phyloP scores from a whole-genome alignment of 2,329 filamentous ascomycete genomes.

The Exophiala lecanii-corni region DNA sequence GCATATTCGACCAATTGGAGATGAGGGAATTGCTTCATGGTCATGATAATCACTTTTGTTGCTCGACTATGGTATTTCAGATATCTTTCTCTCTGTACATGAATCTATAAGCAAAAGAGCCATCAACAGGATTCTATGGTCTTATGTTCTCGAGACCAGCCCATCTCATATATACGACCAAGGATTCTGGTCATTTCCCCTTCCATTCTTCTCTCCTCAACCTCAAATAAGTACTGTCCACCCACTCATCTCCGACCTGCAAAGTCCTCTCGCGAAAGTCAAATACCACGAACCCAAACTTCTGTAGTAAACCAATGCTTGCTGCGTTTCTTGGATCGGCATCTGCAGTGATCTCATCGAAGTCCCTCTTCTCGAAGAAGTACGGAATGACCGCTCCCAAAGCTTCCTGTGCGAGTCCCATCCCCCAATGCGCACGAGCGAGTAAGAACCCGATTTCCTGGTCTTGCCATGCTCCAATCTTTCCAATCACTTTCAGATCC shows the following conservation, averaged over 20 bases:
- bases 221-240: slow-evolving; percentile 19
- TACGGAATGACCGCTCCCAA: slow-evolving; percentile 11
- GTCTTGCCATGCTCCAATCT: slow-evolving; percentile 17
- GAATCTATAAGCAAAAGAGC: too few species aligned
- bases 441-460: slow-evolving; percentile 22
- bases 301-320: slow-evolving; percentile 14
- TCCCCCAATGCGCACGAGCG: slow-evolving; percentile 12
- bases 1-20: not conserved
- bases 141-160: not conserved
- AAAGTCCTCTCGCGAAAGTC: slow-evolving; percentile 15
- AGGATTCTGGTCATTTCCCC: not conserved
- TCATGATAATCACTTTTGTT: too few species aligned
- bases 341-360: slow-evolving; percentile 18
- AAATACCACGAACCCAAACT: slow-evolving; percentile 14
- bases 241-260: slow-evolving; percentile 16
- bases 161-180: too few species aligned
- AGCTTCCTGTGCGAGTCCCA: slow-evolving; percentile 17
- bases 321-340: slow-evolving; percentile 17
- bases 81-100: too few species aligned
- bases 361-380: slow-evolving; percentile 9
- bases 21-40: not conserved
- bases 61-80: too few species aligned
- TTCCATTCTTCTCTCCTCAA: slow-evolving; percentile 14
- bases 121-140: too few species aligned
- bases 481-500: slow-evolving; percentile 14